Evolutionary conservation across 768 basidiomycete genomes (phyloP), one percentile per base, ranked within the genome.

Genomic region (Tubosaeta brunneosetosa): DNA sequence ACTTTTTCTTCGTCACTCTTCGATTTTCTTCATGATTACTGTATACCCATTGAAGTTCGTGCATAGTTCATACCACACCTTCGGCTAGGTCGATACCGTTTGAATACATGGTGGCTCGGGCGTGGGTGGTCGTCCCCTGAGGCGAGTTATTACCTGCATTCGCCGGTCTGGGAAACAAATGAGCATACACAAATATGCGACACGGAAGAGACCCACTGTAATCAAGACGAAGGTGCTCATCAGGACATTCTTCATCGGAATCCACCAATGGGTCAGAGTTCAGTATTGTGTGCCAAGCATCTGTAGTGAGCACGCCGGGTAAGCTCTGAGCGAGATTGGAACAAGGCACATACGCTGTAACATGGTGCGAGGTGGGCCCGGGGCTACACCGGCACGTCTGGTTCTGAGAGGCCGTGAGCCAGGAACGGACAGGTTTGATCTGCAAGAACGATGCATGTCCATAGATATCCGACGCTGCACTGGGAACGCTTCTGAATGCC

Each of bases 201-300:
- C 11, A 26, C 10, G 31, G 34, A 25, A 51, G 33, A 52, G 64
- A 50, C 55, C n/a, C 55, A 88, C 88, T 68, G 59, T 86, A 88
- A 59, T 89, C 88, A 44, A 78, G 71, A 31, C 82, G 78, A 33
- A 78, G 72, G 58, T 85, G 73, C 59, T 86, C 84, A 60, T 89
- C 85, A 13, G 73, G 76, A 44, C 72, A 69, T 61, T 87, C 85
- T 40, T 87, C 85, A 53, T 89, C 88, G 27, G 88, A 90, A 66
- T 89, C 86, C 46, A 75, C 69, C 27, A 90, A 71, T n/a, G 88
- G 84, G 62, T 91, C 88, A 34, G 81, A 79, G 29, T 77, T 81
- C 48, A 74, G 78, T 51, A 84, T 74, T 14, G 79, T 75, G 60
- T 86, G 81, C 85, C 85, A 90, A 14, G 88, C 83, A 63, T 89